Base-by-base conservation (phyloP, 495 filamentous ascomycete species). In the Daldinia bambusicola region DNA sequence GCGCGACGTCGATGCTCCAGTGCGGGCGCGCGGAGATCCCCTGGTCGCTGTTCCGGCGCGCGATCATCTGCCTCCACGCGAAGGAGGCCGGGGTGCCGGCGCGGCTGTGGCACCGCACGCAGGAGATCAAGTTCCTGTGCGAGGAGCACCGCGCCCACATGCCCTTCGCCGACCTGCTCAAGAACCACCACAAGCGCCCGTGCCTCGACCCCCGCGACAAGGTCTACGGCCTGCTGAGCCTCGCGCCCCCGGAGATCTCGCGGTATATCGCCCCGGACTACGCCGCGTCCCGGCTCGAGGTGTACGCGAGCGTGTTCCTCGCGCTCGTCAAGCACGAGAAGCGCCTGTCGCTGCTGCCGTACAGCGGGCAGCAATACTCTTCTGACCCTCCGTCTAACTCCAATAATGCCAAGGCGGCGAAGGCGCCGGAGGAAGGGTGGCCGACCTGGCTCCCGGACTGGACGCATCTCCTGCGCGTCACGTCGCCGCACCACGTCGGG, bases 381-480 rank as follows among this genome's bases (percentile, higher is more conserved):
- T n/a, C n/a, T n/a, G n/a, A n/a, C n/a, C n/a, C n/a, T n/a, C n/a
- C n/a, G n/a, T n/a, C n/a, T n/a, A n/a, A n/a, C n/a, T n/a, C n/a
- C n/a, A n/a, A n/a, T n/a, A n/a, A n/a, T n/a, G n/a, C n/a, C 5
- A 14, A 16, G 45, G 20, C 26, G 26, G 4, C 26, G 22, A 4
- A 20, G 50, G 8, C 41, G 41, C n/a, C 20, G 16, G 4, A 16
- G 37, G 12, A 6, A 16, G 37, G 12, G 38, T 38, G 37, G 36
- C 70, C 66, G 22, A 41, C 65, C 1, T 73, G 70, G 70, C 22
- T 73, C 1, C 66, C 70, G 18, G 56, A 73, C 7, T 73, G 70
- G 70, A 66, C 66, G 20, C 52, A 7, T 0, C 14, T 5, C n/a
- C 5, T 51, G 6, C 14, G 9, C 10, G 12, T 52, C 16, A 61